phyloP scores from a whole-genome alignment of 371 early-diverging fungal species.

The Chytridium lagenaria region DNA sequence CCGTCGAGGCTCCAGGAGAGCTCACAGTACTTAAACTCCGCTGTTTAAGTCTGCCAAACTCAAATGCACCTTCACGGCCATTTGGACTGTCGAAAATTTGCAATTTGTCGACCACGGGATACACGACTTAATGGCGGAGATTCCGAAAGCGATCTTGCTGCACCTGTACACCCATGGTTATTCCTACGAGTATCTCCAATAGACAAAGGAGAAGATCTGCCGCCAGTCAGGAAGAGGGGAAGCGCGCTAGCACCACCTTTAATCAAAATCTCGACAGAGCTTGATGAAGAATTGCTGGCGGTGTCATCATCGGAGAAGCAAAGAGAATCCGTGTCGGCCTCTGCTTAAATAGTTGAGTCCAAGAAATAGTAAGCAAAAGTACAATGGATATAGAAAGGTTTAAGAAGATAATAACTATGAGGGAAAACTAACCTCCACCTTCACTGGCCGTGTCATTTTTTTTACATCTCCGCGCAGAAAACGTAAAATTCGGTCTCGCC shows the following conservation, averaged over 20 bases:
- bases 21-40: not conserved
- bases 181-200: not conserved
- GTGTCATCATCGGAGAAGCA: conserved; percentile 13
- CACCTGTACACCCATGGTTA: not conserved
- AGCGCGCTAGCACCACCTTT: conserved; percentile 17
- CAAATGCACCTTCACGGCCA: not conserved
- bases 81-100: not conserved
- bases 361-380: not conserved
- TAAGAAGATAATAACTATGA: not conserved
- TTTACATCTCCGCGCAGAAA: not conserved
- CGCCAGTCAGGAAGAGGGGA: conserved; percentile 12
- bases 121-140: not conserved
- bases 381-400: not conserved
- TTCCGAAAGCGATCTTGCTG: conserved; percentile 10
- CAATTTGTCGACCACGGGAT: not conserved
- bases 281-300: not conserved
- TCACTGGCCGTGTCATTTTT: conserved; percentile 2
- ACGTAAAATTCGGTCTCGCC: not conserved
- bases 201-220: not conserved
- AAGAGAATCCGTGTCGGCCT: not conserved
- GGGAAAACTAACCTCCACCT: not conserved
- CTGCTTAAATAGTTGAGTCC: not conserved
- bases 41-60: not conserved
- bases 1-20: not conserved
- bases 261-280: conserved; percentile 11